A percentile compares a stretch with the other conserved stretches of the same genome.
phyloP scores from a whole-genome alignment of 352 stramenopile species.

The Phytophthora aleatoria region DNA sequence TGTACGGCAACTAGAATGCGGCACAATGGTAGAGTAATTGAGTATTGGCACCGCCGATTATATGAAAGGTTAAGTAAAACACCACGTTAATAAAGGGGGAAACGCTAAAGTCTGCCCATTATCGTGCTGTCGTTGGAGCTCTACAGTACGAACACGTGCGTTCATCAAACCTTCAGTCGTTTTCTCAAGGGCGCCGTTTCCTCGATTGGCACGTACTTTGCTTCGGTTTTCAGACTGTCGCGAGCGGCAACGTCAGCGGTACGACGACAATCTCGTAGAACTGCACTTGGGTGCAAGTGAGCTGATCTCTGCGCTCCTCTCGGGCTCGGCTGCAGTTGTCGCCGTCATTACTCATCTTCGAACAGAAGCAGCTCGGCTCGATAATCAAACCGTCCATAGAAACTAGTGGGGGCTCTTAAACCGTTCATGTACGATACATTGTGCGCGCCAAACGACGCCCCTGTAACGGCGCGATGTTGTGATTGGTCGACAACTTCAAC shows the following conservation, averaged over 20 bases:
- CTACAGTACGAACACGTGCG: not conserved
- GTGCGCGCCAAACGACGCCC: not conserved
- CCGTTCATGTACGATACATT: not conserved
- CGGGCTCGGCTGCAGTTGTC: not conserved
- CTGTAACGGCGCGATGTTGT: conserved; percentile 5
- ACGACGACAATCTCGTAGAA: not conserved
- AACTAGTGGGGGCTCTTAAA: not conserved
- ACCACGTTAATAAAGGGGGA: not conserved
- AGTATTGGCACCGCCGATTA: not conserved
- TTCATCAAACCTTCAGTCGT: not conserved
- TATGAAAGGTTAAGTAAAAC: not conserved
- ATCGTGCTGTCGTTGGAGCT: not conserved
- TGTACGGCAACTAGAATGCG: conserved; percentile 23
- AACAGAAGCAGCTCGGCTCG: conserved; percentile 1
- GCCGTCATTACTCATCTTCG: conserved; percentile 3
- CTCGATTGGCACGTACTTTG: not conserved
- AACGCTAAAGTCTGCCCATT: not conserved
- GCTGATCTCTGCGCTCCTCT: not conserved
- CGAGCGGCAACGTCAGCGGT: not conserved
- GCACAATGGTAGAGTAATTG: not conserved
- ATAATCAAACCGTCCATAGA: not conserved
- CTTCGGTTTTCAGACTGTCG: not conserved
- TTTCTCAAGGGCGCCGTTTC: not conserved
- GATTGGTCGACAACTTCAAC: conserved; percentile 27
- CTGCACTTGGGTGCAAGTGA: conserved; percentile 1